Evolutionary conservation across 192 early-diverging fungal species (phyloP), one percentile per base, ranked within the genome.

Genomic region (Coemansia sp.): DNA sequence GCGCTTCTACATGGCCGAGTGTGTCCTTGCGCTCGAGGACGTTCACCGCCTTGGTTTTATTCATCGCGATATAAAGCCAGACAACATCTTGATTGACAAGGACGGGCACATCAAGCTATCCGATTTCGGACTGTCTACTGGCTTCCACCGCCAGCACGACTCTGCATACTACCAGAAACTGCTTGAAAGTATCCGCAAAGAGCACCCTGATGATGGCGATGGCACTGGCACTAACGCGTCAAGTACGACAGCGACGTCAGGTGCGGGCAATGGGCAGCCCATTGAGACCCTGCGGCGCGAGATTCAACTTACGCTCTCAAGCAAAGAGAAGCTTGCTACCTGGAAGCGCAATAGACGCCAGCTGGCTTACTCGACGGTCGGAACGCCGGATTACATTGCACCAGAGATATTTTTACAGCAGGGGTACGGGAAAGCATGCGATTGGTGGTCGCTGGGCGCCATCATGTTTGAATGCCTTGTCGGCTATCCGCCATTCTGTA

Each of bases 401-500:
- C 94, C 95, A 12, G 97, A 99, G 78, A 93, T 95, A 34, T 95
- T 98, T 64, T 57, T 84, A 58, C 93, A 94, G 64, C 87, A 91
- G 47, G 96, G 96, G 9, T 99, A 99, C 81, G 88, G 91, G 55
- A 89, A 93, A 67, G 93, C 96, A 53, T 98, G 96, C 71, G 98
- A 99, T 82, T 99, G 93, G 92, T 99, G 98, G 98, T 95, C 94
- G 8, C 69, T 99, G 23, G 98, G 98, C 23, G 94, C 95, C 6
- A 98, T 99, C 65, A 97, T 99, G 91, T 99, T 93, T 80, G 98
- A 99, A 69, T 97, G 96, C 62, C 80, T 99, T 61, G 89, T 93
- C 38, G 98, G 97, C 17, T 98, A 96, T 62, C 96, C 96, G 42
- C 96, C 98, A 6, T 99, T 99, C 69, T 96, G 93, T 71, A 89